Evolutionary conservation across 2,329 filamentous ascomycete species (phyloP).

Genomic region (Penicillium sp.): DNA sequence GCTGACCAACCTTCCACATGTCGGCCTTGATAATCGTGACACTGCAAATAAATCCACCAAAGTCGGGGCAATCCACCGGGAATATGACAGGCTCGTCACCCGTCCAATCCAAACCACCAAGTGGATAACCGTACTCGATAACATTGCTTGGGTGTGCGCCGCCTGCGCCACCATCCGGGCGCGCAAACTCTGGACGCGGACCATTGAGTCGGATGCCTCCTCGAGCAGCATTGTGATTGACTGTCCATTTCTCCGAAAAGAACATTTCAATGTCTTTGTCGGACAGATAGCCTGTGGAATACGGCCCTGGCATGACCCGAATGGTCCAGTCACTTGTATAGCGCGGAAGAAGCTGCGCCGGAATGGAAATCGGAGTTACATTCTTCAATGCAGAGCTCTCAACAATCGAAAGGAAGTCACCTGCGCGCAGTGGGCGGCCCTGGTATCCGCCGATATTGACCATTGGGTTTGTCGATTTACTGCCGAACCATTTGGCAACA

Average conservation of each 20-base stretch:
- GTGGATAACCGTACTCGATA: constrained; percentile 54
- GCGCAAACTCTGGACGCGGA: constrained; percentile 57
- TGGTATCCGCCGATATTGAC: constrained; percentile 58
- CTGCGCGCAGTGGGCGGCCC: constrained; percentile 52
- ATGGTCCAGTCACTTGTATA: constrained; percentile 53
- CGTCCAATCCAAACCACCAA: neutral
- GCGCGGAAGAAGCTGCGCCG: constrained; percentile 45
- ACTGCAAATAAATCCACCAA: no score
- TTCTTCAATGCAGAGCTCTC: no score
- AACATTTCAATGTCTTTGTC: constrained; percentile 54
- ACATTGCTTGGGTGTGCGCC: constrained; percentile 59
- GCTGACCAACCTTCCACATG: no score
- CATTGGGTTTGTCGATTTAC: constrained; percentile 56
- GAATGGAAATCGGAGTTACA: constrained; percentile 32
- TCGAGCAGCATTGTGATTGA: constrained; percentile 58
- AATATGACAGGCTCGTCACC: no score
- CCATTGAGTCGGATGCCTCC: constrained; percentile 59
- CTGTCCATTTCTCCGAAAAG: constrained; percentile 27
- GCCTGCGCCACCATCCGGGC: constrained; percentile 56
- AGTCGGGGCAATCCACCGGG: no score
- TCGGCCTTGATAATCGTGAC: no score
- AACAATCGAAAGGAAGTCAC: constrained; percentile 28
- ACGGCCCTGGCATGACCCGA: constrained; percentile 53
- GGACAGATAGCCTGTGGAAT: constrained; percentile 52
- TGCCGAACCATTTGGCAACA: constrained; percentile 48